Conservation (phyloP, 176 grass and related monocot species). For the Eragrostis curvula region DNA sequence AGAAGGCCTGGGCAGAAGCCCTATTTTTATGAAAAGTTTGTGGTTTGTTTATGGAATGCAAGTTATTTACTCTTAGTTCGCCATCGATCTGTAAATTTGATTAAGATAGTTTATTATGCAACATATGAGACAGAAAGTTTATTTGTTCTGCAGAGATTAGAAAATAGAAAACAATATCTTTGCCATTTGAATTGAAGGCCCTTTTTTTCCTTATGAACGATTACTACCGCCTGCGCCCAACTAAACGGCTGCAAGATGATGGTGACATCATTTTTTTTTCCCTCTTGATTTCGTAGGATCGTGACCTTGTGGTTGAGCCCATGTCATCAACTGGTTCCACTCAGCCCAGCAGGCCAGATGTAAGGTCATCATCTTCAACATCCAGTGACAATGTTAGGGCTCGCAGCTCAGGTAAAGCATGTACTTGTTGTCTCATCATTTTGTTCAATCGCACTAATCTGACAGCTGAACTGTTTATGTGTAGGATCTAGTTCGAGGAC, state of each 20-base stretch:
- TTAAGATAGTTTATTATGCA: background rate
- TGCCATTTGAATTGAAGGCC: background rate
- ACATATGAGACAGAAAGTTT: background rate
- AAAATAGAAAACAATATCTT: background rate
- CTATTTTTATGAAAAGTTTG: too few species aligned
- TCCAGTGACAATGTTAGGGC: constrained; percentile 52
- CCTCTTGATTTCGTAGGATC: constrained; percentile 53
- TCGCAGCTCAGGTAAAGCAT: constrained; percentile 65
- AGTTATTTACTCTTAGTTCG: background rate
- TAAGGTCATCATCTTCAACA: constrained; percentile 62
- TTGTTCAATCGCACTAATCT: background rate
- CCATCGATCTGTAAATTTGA: background rate
- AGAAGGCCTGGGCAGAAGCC: too few species aligned
- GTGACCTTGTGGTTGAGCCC: constrained; percentile 65
- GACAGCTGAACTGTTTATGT: constrained; percentile 21
- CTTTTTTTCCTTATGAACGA: background rate
- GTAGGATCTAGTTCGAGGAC: constrained; percentile 64
- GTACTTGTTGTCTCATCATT: background rate
- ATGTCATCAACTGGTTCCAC: constrained; percentile 61
- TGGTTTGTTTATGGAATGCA: background rate
- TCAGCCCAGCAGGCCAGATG: constrained; percentile 53
- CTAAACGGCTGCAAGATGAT: background rate
- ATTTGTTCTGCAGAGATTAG: background rate
- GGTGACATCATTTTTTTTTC: background rate
- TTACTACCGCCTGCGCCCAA: background rate